Base-by-base conservation (phyloP, 106 monocot species). In the Agapanthus africanus region DNA sequence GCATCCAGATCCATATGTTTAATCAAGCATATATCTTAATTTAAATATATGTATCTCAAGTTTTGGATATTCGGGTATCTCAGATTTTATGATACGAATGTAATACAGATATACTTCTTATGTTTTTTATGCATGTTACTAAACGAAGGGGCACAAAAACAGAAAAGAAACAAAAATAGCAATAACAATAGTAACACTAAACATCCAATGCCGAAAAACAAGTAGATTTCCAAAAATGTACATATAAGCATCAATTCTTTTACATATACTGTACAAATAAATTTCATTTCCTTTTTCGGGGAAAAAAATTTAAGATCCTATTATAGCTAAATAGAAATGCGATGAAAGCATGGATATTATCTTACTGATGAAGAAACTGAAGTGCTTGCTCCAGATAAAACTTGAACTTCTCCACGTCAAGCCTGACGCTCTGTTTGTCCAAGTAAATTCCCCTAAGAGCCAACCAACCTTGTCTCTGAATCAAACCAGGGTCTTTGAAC, bases 391-490 rank as follows among this genome's bases (percentile, higher is more conserved):
- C 19, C 40, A 82, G 40, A 57, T 77, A 69, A 47, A 26, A 32
- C 40, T 59, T 75, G n/a, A 75, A 80, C 40, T 63, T 76, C 4
- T 13, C 8, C 16, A 80, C 71, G 62, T 80, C 71, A 75, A 80
- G 71, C n/a, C 47, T 75, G 21, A 80, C 65, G 38, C 71, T 80
- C 49, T 80, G 80, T 16, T 71, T 60, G 5, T 26, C 54, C 40
- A 80, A 51, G 50, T 66, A 80, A 3, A 51, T 34, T 3, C 50
- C 57, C 46, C 71, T 66, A 0, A 80, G 26, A 35, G 44, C 66
- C 37, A 15, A 18, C 75, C 75, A 80, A 11, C 85, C 81, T 52
- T 63, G 70, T 60, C 68, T 78, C 59, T 78, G 75, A 64, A 85
- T 49, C 9, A 51, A 65, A 18, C 19, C 25, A 19, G 81, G 85